phyloP scores from a whole-genome alignment of 2,329 filamentous ascomycete species.

The Fusarium sp. region DNA sequence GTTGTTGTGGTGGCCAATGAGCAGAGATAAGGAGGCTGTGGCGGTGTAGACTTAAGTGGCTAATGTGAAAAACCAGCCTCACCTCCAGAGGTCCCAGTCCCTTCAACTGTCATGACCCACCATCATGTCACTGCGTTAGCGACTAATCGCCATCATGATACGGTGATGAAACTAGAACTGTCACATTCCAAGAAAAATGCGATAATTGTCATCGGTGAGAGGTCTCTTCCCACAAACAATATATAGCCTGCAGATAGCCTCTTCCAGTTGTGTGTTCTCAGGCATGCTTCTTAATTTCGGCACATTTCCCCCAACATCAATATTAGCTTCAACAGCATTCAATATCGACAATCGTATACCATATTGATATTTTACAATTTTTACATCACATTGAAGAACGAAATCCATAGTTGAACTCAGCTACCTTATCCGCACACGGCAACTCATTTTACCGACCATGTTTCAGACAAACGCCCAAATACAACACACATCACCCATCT shows the following conservation, averaged over 20 bases:
- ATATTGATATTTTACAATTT: not conserved
- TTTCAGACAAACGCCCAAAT: conserved; percentile 60
- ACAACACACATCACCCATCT: conserved; percentile 59
- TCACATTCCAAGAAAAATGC: not conserved
- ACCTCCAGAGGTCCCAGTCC: not conserved
- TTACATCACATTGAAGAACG: not conserved
- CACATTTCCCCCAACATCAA: not conserved
- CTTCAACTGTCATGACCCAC: not conserved
- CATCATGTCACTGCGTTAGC: not conserved
- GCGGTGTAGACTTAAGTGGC: conserved; percentile 37
- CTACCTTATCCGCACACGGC: not conserved
- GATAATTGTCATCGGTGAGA: not conserved
- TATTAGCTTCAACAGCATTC: not conserved
- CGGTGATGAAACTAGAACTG: conserved; percentile 9
- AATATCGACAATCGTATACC: not conserved
- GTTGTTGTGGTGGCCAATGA: conserved; percentile 34
- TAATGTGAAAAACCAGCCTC: conserved; percentile 5
- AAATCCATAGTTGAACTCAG: not conserved
- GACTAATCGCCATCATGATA: conserved; percentile 4
- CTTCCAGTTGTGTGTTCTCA: not conserved
- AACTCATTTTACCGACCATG: conserved; percentile 45
- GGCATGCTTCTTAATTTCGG: not conserved
- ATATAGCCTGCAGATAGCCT: not conserved
- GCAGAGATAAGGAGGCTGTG: conserved; percentile 13
- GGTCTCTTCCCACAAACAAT: not conserved